These are phyloP conservation scores for Xylariaceae sp. DNA, from an alignment of 2,329 filamentous ascomycete genomes.

Conservation along the genomic window DNA sequence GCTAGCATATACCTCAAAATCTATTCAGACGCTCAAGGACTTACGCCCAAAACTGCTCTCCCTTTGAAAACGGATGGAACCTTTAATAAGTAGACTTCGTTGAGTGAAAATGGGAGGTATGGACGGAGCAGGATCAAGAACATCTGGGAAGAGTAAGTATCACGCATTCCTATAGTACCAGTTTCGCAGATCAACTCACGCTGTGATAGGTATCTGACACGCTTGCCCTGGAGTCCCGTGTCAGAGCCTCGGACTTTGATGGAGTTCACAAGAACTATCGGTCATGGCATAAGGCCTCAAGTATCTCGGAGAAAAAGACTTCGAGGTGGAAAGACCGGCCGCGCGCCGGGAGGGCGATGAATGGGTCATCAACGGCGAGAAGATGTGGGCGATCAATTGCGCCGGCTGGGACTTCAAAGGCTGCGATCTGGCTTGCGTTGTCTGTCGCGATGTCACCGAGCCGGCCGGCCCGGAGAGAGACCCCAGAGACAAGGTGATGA, in stretches of 20 bases:
- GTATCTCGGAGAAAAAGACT: no score
- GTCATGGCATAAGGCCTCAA: no score
- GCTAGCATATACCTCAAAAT: neutral
- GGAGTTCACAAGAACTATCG: no score
- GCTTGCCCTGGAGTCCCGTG: no score
- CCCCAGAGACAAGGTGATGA: slow-evolving; percentile 38
- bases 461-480: slow-evolving; percentile 12
- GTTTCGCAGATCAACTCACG: no score
- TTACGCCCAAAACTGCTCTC: neutral
- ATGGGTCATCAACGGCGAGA: slow-evolving; percentile 54
- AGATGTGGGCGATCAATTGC: slow-evolving; percentile 55
- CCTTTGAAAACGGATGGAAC: slow-evolving; percentile 1
- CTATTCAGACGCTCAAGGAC: neutral
- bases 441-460: slow-evolving; percentile 42
- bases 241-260: no score
- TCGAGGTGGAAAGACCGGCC: no score
- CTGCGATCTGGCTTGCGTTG: slow-evolving; percentile 50
- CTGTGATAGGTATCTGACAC: no score
- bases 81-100: slow-evolving; percentile 2
- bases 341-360: slow-evolving; percentile 47
- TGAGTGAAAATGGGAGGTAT: slow-evolving; percentile 1
- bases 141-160: slow-evolving; percentile 1
- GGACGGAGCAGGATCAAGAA: neutral
- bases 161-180: neutral
- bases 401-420: slow-evolving; percentile 53